phyloP scores from a whole-genome alignment of 768 basidiomycete species.

The Tephrocybe sp. region DNA sequence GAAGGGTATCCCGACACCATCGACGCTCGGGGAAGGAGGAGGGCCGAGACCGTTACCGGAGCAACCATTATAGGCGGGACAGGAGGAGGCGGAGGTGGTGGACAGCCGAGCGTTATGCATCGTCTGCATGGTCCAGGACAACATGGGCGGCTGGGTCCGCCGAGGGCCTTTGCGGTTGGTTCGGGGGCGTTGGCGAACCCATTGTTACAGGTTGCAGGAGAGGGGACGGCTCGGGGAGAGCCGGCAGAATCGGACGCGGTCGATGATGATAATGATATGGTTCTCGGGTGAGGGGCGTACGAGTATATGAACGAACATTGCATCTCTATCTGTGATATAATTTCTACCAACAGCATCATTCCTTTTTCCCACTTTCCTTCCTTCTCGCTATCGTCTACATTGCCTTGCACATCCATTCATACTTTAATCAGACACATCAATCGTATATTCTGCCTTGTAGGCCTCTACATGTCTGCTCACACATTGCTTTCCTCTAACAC shows the following conservation, averaged over 20 bases:
- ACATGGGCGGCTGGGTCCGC: conserved; percentile 5
- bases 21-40: conserved; percentile 3
- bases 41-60: conserved; percentile 16
- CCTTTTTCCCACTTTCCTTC: no score
- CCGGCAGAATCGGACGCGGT: not conserved
- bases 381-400: no score
- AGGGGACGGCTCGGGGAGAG: conserved; percentile 1
- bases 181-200: conserved; percentile 3
- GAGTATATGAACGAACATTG: not conserved
- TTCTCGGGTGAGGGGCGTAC: conserved; percentile 10
- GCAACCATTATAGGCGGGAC: conserved; percentile 5
- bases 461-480: no score
- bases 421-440: no score
- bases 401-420: no score
- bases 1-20: conserved; percentile 2
- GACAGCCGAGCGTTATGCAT: not conserved
- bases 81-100: not conserved
- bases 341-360: not conserved
- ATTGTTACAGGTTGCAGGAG: conserved; percentile 4
- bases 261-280: conserved; percentile 16
- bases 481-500: no score
- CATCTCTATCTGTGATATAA: not conserved
- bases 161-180: conserved; percentile 1
- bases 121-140: conserved; percentile 13
- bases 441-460: no score